phyloP scores from a whole-genome alignment of 352 stramenopile species.

The Globisporangium nodosum region DNA sequence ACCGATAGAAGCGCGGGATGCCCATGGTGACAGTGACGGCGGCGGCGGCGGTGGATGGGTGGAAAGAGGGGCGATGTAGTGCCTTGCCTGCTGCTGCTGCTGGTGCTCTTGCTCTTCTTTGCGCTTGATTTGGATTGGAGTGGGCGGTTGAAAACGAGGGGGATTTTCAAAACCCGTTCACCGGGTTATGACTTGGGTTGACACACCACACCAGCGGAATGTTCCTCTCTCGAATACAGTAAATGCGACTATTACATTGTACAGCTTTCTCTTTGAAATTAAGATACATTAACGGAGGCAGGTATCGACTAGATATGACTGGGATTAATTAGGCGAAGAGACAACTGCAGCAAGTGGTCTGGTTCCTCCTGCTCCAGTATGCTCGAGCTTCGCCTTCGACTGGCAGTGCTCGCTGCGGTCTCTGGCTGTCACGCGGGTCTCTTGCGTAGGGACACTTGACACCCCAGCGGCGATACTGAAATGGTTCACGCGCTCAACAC shows the following conservation, averaged over 20 bases:
- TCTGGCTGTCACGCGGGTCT: neutral
- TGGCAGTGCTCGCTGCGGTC: too few species aligned
- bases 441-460: too few species aligned
- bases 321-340: too few species aligned
- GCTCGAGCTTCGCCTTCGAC: too few species aligned
- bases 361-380: too few species aligned
- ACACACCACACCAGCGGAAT: neutral
- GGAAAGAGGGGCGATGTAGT: neutral
- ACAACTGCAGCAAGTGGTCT: too few species aligned
- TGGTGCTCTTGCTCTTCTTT: neutral
- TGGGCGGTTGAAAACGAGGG: neutral
- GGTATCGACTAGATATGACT: too few species aligned
- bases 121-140: neutral
- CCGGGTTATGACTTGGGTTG: neutral
- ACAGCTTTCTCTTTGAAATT: neutral
- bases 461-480: too few species aligned
- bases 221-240: neutral
- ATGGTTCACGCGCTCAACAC: neutral
- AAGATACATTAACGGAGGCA: too few species aligned
- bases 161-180: neutral
- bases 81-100: too few species aligned
- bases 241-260: neutral
- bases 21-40: slow-evolving; percentile 48
- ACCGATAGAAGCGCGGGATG: slow-evolving; percentile 92
- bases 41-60: neutral